Evolutionary conservation across 768 basidiomycete genomes (phyloP).

Genomic region (Floccularia luteovirens): DNA sequence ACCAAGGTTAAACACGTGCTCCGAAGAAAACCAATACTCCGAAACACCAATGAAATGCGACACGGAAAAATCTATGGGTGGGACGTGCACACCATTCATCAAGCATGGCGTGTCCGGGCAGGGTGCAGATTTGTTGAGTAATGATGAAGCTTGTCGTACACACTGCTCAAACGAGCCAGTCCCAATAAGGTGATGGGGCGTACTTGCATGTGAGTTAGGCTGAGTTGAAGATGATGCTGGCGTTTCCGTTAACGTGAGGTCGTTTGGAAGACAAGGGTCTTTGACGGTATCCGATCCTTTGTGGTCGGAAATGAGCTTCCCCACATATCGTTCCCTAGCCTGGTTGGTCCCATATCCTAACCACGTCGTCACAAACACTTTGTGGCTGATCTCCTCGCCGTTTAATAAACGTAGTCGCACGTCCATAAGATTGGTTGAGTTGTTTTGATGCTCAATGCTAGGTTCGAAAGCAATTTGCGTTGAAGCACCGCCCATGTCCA

Average conservation of each 20-base stretch:
- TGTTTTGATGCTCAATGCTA: conserved; percentile 42
- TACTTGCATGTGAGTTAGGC: conserved; percentile 32
- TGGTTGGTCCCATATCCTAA: conserved; percentile 97
- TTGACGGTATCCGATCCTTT: conserved; percentile 42
- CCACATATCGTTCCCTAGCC: conserved; percentile 90
- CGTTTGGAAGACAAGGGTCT: conserved; percentile 89
- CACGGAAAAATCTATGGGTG: conserved; percentile 88
- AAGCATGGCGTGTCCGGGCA: conserved; percentile 84
- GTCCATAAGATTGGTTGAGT: conserved; percentile 61
- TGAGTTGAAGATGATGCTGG: conserved; percentile 35
- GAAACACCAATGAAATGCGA: conserved; percentile 96
- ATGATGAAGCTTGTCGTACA: conserved; percentile 57
- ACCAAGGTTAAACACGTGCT: conserved; percentile 92
- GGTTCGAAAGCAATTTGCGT: conserved; percentile 99
- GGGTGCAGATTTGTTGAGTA: conserved; percentile 79
- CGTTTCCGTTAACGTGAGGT: conserved; percentile 53
- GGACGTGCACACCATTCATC: conserved; percentile 92
- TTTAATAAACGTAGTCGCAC: conserved; percentile 77
- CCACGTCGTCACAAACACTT: conserved; percentile 98
- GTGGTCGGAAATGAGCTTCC: conserved; percentile 52
- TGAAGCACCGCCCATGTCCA: conserved; percentile 99
- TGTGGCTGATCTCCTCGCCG: conserved; percentile 83
- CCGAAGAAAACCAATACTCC: conserved; percentile 99
- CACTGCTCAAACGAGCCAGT: conserved; percentile 91
- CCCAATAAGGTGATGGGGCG: conserved; percentile 62